Evolutionary conservation across 768 basidiomycete genomes (phyloP).

Genomic region (Pisolithus albus): DNA sequence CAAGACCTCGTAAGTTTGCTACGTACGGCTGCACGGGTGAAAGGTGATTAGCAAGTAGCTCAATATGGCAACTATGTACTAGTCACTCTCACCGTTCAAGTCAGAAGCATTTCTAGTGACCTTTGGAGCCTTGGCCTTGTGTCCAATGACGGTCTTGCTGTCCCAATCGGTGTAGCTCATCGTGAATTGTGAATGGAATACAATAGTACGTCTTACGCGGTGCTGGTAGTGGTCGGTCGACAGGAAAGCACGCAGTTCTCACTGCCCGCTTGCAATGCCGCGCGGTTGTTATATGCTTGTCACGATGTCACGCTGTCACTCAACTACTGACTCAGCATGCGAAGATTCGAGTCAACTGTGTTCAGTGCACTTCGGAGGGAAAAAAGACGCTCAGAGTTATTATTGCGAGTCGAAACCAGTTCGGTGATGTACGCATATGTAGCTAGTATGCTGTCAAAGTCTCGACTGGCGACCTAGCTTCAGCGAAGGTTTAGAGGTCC

Average conservation of each 20-base stretch:
- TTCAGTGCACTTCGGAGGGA: no score
- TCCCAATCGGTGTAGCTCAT: slow-evolving; percentile 65
- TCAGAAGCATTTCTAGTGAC: slow-evolving; percentile 56
- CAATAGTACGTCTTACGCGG: background rate
- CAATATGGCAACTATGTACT: background rate
- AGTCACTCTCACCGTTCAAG: slow-evolving; percentile 40
- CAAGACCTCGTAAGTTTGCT: background rate
- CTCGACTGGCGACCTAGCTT: no score
- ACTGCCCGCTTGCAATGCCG: no score
- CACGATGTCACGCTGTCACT: no score
- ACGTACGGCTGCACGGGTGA: slow-evolving; percentile 45
- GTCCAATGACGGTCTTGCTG: slow-evolving; percentile 63
- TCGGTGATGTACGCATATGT: no score
- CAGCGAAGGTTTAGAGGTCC: no score
- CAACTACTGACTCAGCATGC: no score
- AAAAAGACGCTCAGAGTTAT: no score
- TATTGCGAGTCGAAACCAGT: no score
- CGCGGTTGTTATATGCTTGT: no score
- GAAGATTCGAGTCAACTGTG: no score
- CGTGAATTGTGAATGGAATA: slow-evolving; percentile 12
- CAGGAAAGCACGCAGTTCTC: background rate
- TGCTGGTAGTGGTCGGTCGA: background rate
- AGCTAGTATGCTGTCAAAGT: no score
- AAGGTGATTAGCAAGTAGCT: slow-evolving; percentile 10
- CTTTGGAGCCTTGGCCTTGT: slow-evolving; percentile 54